These are phyloP conservation scores for Candida anutae DNA, from an alignment of 1,139 yeast species.

Conservation along the genomic window DNA sequence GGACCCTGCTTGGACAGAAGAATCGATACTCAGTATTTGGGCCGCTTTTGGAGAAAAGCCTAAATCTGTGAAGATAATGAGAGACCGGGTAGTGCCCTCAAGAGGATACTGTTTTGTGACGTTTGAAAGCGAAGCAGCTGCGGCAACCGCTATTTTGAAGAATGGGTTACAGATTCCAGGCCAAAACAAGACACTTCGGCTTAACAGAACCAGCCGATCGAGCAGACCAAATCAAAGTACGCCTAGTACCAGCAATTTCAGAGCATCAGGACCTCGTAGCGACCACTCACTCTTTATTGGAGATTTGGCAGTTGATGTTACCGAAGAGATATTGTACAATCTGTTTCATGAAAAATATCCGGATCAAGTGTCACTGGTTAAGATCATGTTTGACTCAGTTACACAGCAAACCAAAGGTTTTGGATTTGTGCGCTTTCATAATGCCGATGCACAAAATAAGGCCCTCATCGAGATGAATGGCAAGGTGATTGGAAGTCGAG, in stretches of 20 bases:
- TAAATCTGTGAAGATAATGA: constrained; percentile 26
- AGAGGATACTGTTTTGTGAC: constrained; percentile 76
- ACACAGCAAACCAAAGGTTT: constrained; percentile 78
- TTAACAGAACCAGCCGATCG: constrained; percentile 67
- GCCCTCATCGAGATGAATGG: constrained; percentile 86
- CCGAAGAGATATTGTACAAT: constrained; percentile 62
- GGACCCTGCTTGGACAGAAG: constrained; percentile 81
- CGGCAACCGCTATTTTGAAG: constrained; percentile 60
- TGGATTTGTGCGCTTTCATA: constrained; percentile 82
- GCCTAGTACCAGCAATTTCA: background rate
- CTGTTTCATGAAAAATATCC: constrained; percentile 65
- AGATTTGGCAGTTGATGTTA: constrained; percentile 69
- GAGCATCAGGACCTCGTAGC: constrained; percentile 4
- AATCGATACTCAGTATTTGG: constrained; percentile 64
- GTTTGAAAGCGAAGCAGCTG: constrained; percentile 58
- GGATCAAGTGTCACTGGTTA: constrained; percentile 68
- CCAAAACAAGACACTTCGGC: constrained; percentile 49
- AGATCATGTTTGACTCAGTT: constrained; percentile 76
- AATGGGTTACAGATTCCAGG: constrained; percentile 68
- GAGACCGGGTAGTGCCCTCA: constrained; percentile 40
- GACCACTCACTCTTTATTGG: constrained; percentile 82
- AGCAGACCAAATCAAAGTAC: constrained; percentile 3
- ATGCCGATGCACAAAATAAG: constrained; percentile 62
- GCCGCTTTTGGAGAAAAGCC: constrained; percentile 30
- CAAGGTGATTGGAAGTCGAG: constrained; percentile 60